Conservation (phyloP, 2,329 filamentous ascomycete species). For the Pseudocercospora cruenta region DNA sequence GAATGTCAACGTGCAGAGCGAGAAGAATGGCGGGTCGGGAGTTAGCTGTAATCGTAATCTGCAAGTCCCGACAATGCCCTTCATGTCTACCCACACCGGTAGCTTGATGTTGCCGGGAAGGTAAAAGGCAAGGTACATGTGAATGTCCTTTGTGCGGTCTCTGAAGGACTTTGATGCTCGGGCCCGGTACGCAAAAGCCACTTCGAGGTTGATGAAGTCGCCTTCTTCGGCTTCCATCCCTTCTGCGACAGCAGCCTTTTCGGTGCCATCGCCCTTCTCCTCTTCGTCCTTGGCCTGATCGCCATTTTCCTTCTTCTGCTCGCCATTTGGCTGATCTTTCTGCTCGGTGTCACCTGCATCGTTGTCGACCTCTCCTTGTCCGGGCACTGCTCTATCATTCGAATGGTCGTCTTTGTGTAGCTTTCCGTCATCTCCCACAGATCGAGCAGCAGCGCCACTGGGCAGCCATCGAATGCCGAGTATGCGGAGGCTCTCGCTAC, state of each 20-base stretch:
- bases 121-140: conserved; percentile 73
- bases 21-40: conserved; percentile 76
- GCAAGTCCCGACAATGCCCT: conserved; percentile 71
- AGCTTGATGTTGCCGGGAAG: conserved; percentile 54
- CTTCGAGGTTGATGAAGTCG: conserved; percentile 76
- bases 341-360: conserved; percentile 39
- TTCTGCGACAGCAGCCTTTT: conserved; percentile 47
- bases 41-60: conserved; percentile 72
- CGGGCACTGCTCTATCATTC: conserved; percentile 55
- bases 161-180: conserved; percentile 61
- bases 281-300: conserved; percentile 32
- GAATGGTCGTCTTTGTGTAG: conserved; percentile 49
- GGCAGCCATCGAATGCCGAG: conserved; percentile 74
- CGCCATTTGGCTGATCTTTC: conserved; percentile 32
- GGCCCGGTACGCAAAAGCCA: conserved; percentile 73
- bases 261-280: conserved; percentile 34
- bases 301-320: conserved; percentile 39
- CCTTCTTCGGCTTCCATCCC: conserved; percentile 77
- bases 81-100: conserved; percentile 75
- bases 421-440: conserved; percentile 63
- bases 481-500: conserved; percentile 70
- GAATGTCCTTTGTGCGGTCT: conserved; percentile 70
- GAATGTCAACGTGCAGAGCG: conserved; percentile 73
- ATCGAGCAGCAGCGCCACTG: conserved; percentile 67
- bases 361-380: conserved; percentile 46